Base-by-base conservation (phyloP, 768 basidiomycete species). In the Clitopilus hobsonii region DNA sequence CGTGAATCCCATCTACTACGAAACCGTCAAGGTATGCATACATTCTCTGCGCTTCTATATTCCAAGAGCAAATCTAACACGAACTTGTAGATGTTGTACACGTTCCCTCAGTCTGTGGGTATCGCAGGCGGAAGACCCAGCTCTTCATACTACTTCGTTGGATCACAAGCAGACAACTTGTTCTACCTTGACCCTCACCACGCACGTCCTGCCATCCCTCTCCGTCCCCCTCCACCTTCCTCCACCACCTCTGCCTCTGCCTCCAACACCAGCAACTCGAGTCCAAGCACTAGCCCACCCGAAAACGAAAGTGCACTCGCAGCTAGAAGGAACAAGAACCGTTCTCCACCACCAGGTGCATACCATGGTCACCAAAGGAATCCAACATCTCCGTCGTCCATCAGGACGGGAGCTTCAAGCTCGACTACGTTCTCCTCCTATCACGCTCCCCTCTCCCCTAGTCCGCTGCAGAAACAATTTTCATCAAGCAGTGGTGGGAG, bases 141-240 rank as follows among this genome's bases (percentile, higher is more conserved):
- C n/a, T 94, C 92, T 0, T 97, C 94, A 0, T 98, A 97, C 69
- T 99, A 98, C 69, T 99, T 99, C 65, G 91, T 99, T 49, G 96
- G 93, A 14, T 80, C 87, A 0, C 96, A 99, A 66, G 88, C 86
- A 2, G 89, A 94, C 59, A 89, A 85, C 49, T 78, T 98, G 6
- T 87, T 93, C 65, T 89, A 92, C 64, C 81, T 91, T 29, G 86
- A 91, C 69, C 88, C 89, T 1, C 86, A 90, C 64, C 83, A 94
- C 62, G 77, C 91, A 0, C 82, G 93, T 6, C 81, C 90, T 0
- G 79, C 92, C 0, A 72, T 96, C 2, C 86, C 90, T 0, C 75
- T 94, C 1, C 80, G 87, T 4, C 76, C 78, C 0, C 70, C 71
- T 3, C 66, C 69, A 2, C 56, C 64, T 0, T 38, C 58, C 11